Evolutionary conservation across 1,139 yeast genomes (phyloP), one percentile per base, ranked within the genome.

Genomic region (Pichia sp.): DNA sequence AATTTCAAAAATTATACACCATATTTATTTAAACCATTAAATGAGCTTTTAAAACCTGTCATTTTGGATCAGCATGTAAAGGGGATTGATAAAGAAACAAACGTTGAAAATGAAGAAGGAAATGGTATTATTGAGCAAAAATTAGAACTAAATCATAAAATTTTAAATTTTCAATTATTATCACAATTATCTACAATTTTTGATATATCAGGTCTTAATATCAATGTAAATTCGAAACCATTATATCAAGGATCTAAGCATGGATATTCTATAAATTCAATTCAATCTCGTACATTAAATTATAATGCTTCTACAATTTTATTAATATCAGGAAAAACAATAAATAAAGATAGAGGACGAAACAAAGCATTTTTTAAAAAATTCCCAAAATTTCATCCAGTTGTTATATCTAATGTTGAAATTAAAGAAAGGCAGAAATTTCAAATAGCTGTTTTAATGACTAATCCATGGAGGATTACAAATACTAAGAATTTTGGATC

Each of bases 241-340:
- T 72, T 90, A 7, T 90, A 83, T 59, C 72, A 78, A 11, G 97
- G 95, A 0, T 71, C 89, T 5, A 79, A 77, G 44, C 74, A 81
- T 28, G 97, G 97, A 1, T 90, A 86, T 61, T 86, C 96, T 0
- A 85, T 90, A 74, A 70, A 95, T 40, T 84, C 96, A 0, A 75
- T 90, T 51, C 96, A 90, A 65, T 77, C 83, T 53, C 87, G 84
- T 56, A 86, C 84, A 0, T 83, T 87, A 69, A 87, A 88, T 61
- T 90, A 97, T 96, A 81, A 78, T 56, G 95, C 96, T 0, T 96
- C 96, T 0, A 80, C 96, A 0, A 62, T 88, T 2, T 56, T 90
- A 10, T 55, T 90, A 0, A 73, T 90, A 0, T 75, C 80, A 4
- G 97, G 97, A 0, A 75, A 72, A 56, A 61, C 81, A 40, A 65